phyloP scores from a whole-genome alignment of 2,329 filamentous ascomycete genomes.

The Xylaria sp. region DNA sequence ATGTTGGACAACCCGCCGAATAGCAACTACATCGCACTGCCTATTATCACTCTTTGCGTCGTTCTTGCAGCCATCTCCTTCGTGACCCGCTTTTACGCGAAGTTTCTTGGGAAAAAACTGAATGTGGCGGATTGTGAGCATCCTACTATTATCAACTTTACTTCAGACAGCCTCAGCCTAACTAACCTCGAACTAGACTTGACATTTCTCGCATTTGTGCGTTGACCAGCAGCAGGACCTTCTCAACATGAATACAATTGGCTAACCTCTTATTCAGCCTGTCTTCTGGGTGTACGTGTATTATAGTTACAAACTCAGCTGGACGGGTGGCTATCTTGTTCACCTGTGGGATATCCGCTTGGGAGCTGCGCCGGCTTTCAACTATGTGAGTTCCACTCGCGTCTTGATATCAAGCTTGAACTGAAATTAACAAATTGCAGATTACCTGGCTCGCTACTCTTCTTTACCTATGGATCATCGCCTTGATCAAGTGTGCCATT shows the following conservation, averaged over 20 bases:
- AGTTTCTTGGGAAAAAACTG: conserved; percentile 24
- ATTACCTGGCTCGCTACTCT: conserved; percentile 22
- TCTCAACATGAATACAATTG: neutral
- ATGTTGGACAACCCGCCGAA: conserved; percentile 27
- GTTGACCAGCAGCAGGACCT: neutral
- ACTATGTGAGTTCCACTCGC: conserved; percentile 17
- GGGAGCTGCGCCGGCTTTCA: conserved; percentile 15
- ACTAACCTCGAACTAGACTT: conserved; percentile 5
- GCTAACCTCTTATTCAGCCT: conserved; percentile 14
- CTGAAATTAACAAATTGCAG: neutral
- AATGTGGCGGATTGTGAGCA: conserved; percentile 22
- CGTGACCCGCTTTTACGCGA: conserved; percentile 28
- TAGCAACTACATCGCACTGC: conserved; percentile 23
- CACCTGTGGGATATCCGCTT: conserved; percentile 32
- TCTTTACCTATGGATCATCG: conserved; percentile 27
- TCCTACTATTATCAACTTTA: neutral
- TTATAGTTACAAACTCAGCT: conserved; percentile 27
- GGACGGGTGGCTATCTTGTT: conserved; percentile 32
- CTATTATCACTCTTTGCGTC: conserved; percentile 21
- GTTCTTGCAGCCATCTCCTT: conserved; percentile 13
- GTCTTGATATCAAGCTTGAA: neutral
- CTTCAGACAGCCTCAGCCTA: neutral
- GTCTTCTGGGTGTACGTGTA: conserved; percentile 29
- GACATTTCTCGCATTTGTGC: conserved; percentile 17
- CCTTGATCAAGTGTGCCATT: conserved; percentile 33